Percentiles rank a stretch among this genome's conserved stretches.
These are phyloP conservation scores for Kodamaea lidongshanica DNA, from an alignment of 805 yeast species.

Conservation along the genomic window DNA sequence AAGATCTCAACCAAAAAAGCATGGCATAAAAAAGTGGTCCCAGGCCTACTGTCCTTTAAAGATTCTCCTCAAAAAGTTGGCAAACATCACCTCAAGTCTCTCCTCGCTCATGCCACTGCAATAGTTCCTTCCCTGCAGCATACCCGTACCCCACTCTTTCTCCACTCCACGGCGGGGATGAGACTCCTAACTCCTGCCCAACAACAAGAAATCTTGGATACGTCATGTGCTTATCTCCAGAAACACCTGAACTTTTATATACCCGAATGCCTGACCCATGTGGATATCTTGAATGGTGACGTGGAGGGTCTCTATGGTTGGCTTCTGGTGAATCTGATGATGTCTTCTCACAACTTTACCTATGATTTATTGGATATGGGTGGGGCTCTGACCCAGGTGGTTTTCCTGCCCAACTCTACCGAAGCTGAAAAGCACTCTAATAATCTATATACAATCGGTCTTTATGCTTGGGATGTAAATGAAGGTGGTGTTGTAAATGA, in stretches of 20 bases:
- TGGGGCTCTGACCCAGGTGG: constrained; percentile 61
- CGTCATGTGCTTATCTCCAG: constrained; percentile 46
- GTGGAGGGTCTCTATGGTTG: constrained; percentile 63
- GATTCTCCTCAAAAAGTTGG: constrained; percentile 46
- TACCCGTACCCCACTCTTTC: constrained; percentile 56
- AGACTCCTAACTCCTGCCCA: constrained; percentile 49
- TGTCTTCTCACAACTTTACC: constrained; percentile 43
- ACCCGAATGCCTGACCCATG: constrained; percentile 57
- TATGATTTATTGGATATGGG: constrained; percentile 60
- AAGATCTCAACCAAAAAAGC: constrained; percentile 25
- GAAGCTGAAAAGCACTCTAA: constrained; percentile 41
- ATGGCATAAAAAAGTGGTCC: constrained; percentile 50
- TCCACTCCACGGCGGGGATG: constrained; percentile 71
- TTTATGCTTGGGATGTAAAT: neutral
- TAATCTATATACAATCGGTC: constrained; percentile 39
- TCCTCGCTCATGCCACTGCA: constrained; percentile 43
- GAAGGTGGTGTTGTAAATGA: constrained; percentile 10
- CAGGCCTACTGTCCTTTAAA: constrained; percentile 52
- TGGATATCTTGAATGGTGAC: constrained; percentile 58
- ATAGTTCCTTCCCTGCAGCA: constrained; percentile 58
- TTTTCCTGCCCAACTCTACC: constrained; percentile 50
- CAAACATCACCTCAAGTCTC: constrained; percentile 41
- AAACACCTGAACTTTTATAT: constrained; percentile 45
- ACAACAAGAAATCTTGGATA: constrained; percentile 40
- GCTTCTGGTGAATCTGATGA: constrained; percentile 54